Evolutionary conservation across 1,284 basidiomycete species (phyloP).

Genomic region (Porodaedalea pini): DNA sequence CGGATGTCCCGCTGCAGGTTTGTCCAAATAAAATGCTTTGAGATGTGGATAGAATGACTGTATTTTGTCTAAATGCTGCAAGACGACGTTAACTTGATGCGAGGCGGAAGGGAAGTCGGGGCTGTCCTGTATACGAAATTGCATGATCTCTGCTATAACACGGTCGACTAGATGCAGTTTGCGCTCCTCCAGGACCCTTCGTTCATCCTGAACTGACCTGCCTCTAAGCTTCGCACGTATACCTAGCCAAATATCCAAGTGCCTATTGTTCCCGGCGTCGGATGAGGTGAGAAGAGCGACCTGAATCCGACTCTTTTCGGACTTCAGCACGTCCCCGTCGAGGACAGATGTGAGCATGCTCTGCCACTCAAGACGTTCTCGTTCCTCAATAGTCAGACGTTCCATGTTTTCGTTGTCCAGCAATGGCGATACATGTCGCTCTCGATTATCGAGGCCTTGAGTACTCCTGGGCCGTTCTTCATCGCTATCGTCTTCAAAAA

Average conservation of each 20-base stretch:
- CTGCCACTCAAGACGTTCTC: constrained; percentile 90
- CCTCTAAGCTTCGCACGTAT: constrained; percentile 85
- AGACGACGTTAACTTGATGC: constrained; percentile 66
- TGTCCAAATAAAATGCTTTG: constrained; percentile 77
- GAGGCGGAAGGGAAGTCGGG: constrained; percentile 53
- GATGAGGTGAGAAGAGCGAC: constrained; percentile 64
- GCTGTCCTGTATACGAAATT: constrained; percentile 58
- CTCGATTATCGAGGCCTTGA: constrained; percentile 44
- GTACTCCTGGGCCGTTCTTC: constrained; percentile 50
- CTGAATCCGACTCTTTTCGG: constrained; percentile 88
- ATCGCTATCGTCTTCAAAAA: constrained; percentile 71
- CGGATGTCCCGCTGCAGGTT: constrained; percentile 62
- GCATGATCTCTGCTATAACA: constrained; percentile 79
- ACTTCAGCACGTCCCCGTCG: constrained; percentile 87
- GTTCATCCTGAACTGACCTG: constrained; percentile 80
- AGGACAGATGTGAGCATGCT: constrained; percentile 91
- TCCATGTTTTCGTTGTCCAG: constrained; percentile 59
- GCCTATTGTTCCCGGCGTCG: constrained; percentile 65
- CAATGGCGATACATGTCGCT: constrained; percentile 49
- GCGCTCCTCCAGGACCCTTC: constrained; percentile 76
- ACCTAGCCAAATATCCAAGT: constrained; percentile 83
- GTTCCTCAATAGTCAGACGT: constrained; percentile 65
- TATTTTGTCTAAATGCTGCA: constrained; percentile 80
- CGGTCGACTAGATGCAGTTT: constrained; percentile 77
- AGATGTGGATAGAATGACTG: constrained; percentile 86